phyloP scores from a whole-genome alignment of 2,329 filamentous ascomycete species.

The Colletotrichum karsti region DNA sequence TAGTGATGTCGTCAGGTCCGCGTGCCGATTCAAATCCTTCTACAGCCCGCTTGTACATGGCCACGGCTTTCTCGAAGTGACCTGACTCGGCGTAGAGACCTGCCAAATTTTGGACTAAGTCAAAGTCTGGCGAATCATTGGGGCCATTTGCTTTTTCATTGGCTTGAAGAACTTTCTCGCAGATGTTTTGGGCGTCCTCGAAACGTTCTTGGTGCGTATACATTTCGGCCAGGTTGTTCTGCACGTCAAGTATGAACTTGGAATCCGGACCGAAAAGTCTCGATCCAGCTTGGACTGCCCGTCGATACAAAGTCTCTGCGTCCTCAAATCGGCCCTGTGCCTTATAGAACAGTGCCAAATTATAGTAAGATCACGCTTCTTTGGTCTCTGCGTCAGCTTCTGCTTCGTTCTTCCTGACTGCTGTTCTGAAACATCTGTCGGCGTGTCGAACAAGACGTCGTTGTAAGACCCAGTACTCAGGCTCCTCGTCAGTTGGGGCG shows the following conservation, averaged over 20 bases:
- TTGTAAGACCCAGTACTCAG: conserved; percentile 26
- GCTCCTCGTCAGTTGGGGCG: conserved; percentile 14
- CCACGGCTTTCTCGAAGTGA: conserved; percentile 35
- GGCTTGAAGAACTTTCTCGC: conserved; percentile 37
- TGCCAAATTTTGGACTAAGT: too few species aligned
- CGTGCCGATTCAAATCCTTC: conserved; percentile 33
- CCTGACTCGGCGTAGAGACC: too few species aligned
- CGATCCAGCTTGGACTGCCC: too few species aligned
- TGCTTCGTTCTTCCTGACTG: conserved; percentile 35
- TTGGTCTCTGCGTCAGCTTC: conserved; percentile 19
- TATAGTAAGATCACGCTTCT: conserved; percentile 20
- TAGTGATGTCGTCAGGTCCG: conserved; percentile 21
- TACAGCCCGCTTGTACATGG: conserved; percentile 39
- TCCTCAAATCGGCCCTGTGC: conserved; percentile 29
- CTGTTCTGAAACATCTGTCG: conserved; percentile 28
- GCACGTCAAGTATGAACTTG: too few species aligned
- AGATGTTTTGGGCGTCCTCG: too few species aligned
- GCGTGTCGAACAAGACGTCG: conserved; percentile 33
- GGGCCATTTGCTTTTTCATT: conserved; percentile 32
- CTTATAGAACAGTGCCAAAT: conserved; percentile 32
- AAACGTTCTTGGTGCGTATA: too few species aligned
- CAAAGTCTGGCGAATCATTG: too few species aligned
- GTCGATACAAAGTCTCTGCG: conserved; percentile 36
- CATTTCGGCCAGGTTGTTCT: too few species aligned
- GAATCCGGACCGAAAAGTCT: too few species aligned